Evolutionary conservation across 164 flowering plant genomes (phyloP), one percentile per base, ranked within the genome.

Genomic region (Magnolia officinalis): DNA sequence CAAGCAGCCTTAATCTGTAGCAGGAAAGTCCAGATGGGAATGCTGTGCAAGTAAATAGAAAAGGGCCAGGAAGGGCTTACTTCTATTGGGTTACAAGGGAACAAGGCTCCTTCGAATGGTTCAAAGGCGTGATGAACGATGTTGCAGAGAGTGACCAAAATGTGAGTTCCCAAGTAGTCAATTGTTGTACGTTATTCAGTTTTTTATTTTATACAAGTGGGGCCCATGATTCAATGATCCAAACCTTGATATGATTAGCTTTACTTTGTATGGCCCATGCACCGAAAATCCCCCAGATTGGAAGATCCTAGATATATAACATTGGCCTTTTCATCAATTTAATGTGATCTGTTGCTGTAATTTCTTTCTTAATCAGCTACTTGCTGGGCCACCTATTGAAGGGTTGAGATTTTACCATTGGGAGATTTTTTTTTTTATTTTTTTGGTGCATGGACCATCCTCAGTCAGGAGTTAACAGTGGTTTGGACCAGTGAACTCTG

Each of bases 81-180:
- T 93, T 93, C 74, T 96, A 92, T 67, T 93, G 99, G 99, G 94
- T 93, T 2, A 96, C 99, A 72, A 89, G 96, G 77, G 99, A 95
- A 76, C 98, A 95, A 84, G 88, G 85, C 77, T 95, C 98, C 9
- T 95, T 95, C 31, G 98, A 96, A 51, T 96, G 99, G 99, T 96
- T 96, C 77, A 96, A 90, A 82, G 99, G 98, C 8, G 98, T 95
- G 67, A 93, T 95, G 99, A 92, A 95, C 64, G 99, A 95, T 70
- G 80, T 95, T 19, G 90, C 95, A 58, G 97, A 93, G 72, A 76
- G 82, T 65, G 98, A 96, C 76, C 74, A 78, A 3, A 76, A 87
- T 74, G 97, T 94, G 59, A 4, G 90, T 83, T 79, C 70, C 8
- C 14, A 4, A 73, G 63, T 13, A 19, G 9, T 73, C 70, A 14